phyloP scores from a whole-genome alignment of 2,329 filamentous ascomycete species.

The Pseudopithomyces chartarum region DNA sequence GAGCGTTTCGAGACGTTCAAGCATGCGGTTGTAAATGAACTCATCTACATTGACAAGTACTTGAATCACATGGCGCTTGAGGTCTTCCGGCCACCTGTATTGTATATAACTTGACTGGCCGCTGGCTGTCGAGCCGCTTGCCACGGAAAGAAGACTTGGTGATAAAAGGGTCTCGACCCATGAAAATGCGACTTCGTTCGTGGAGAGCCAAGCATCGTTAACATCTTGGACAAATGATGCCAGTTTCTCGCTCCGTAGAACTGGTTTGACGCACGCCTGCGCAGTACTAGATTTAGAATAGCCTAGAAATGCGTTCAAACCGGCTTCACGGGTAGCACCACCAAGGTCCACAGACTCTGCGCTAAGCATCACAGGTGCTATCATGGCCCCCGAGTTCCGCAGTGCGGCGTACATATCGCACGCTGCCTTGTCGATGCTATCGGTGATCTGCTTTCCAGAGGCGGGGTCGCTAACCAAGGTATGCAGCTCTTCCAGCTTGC shows the following conservation, averaged over 20 bases:
- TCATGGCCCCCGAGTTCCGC: conserved; percentile 43
- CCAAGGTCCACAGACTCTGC: conserved; percentile 56
- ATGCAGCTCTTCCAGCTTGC: conserved; percentile 47
- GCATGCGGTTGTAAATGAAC: conserved; percentile 52
- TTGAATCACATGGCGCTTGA: conserved; percentile 61
- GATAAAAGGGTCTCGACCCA: conserved; percentile 60
- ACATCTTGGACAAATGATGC: conserved; percentile 49
- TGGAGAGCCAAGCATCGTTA: conserved; percentile 54
- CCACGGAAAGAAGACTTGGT: conserved; percentile 39
- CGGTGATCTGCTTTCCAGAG: conserved; percentile 10
- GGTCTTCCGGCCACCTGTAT: conserved; percentile 59
- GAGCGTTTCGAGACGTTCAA: conserved; percentile 37
- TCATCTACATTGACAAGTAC: conserved; percentile 61
- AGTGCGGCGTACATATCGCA: conserved; percentile 49
- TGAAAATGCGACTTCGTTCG: conserved; percentile 57
- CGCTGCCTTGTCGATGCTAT: conserved; percentile 40
- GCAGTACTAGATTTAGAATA: conserved; percentile 56
- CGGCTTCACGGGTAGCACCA: conserved; percentile 55
- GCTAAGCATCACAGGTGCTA: conserved; percentile 55
- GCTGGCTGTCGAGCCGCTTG: conserved; percentile 8
- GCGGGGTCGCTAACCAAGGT: conserved; percentile 28
- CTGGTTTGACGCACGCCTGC: conserved; percentile 45
- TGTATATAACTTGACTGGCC: conserved; percentile 56
- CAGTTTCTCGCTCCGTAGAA: conserved; percentile 48
- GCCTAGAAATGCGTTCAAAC: conserved; percentile 61